Base-by-base conservation (phyloP, 2,329 filamentous ascomycete genomes). In the Arthrobotrys iridis region DNA sequence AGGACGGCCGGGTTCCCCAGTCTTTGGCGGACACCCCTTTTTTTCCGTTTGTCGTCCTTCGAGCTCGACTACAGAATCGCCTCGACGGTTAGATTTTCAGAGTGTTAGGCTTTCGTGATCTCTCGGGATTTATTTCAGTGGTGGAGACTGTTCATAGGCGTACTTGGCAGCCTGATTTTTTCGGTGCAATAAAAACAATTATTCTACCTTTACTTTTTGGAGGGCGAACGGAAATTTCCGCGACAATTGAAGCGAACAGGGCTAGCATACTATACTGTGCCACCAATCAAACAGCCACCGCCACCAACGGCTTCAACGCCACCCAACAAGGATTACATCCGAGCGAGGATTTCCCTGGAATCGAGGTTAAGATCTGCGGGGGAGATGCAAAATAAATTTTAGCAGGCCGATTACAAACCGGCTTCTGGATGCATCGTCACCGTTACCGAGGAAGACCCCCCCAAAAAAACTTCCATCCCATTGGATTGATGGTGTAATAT, bases 41-140 rank as follows among this genome's bases (percentile, higher is more conserved):
- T 71, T 58, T 35, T 26, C n/a, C 45, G 4, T 7, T n/a, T 52
- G n/a, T 33, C 28, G 3, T 8, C 46, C 6, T 20, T 33, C 33
- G 2, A 15, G n/a, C 11, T n/a, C n/a, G n/a, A n/a, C n/a, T n/a
- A n/a, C n/a, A n/a, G n/a, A n/a, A n/a, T n/a, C n/a, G n/a, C n/a
- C n/a, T n/a, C n/a, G n/a, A n/a, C 40, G 28, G 0, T 18, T 55
- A 2, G 41, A 48, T n/a, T n/a, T n/a, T n/a, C n/a, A n/a, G n/a
- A n/a, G n/a, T n/a, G n/a, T n/a, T n/a, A n/a, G n/a, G n/a, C n/a
- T n/a, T 33, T 52, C 68, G 68, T 28, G 68, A 73, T 73, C 68
- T 55, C 43, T 66, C 52, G 60, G 60, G 46, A 33, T 35, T 65
- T 65, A 65, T 72, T 72, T 72, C 28, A 57, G 28, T 6, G 24